A percentile compares a stretch with the other conserved stretches of the same genome.
These are phyloP conservation scores for Ustilaginoidea virens DNA, from an alignment of 2,329 filamentous ascomycete genomes.

Conservation along the genomic window DNA sequence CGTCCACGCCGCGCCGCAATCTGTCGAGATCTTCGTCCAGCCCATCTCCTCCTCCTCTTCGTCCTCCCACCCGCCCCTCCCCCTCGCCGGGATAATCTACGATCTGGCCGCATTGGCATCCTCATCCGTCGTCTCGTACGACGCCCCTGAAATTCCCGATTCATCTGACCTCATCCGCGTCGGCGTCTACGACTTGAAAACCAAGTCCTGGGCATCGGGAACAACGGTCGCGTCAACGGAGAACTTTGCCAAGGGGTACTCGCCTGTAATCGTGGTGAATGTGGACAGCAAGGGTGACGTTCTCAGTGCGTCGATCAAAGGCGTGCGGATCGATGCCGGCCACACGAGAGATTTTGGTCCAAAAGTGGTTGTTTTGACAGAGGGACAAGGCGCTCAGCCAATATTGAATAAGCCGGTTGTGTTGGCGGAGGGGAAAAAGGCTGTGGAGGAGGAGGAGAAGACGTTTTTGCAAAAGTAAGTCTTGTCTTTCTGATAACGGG, in stretches of 20 bases:
- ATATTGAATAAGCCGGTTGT: slow-evolving; percentile 49
- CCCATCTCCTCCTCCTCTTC: slow-evolving; percentile 23
- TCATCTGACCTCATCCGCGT: slow-evolving; percentile 36
- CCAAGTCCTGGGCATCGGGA: slow-evolving; percentile 34
- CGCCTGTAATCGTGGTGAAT: slow-evolving; percentile 38
- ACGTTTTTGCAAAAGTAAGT: slow-evolving; percentile 51
- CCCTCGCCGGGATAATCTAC: slow-evolving; percentile 43
- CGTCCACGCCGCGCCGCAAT: slow-evolving; percentile 24
- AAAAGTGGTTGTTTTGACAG: slow-evolving; percentile 34
- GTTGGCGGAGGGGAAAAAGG: slow-evolving; percentile 43
- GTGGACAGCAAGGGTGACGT: slow-evolving; percentile 29
- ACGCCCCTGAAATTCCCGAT: slow-evolving; percentile 36
- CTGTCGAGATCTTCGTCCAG: slow-evolving; percentile 38
- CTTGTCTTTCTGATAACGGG: background rate
- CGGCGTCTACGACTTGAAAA: slow-evolving; percentile 36
- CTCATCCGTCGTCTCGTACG: slow-evolving; percentile 37
- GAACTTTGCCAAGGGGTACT: slow-evolving; percentile 47
- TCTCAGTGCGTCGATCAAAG: slow-evolving; percentile 35
- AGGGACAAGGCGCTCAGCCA: slow-evolving; percentile 35
- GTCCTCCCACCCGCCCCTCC: slow-evolving; percentile 14
- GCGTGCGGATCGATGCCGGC: slow-evolving; percentile 46
- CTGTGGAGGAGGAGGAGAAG: slow-evolving; percentile 42
- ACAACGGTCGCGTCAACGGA: slow-evolving; percentile 38
- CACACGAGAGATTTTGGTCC: slow-evolving; percentile 51
- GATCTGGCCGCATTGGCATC: slow-evolving; percentile 26